Conservation (phyloP, 2,329 filamentous ascomycete species). For the Botryosphaeria agaves region DNA sequence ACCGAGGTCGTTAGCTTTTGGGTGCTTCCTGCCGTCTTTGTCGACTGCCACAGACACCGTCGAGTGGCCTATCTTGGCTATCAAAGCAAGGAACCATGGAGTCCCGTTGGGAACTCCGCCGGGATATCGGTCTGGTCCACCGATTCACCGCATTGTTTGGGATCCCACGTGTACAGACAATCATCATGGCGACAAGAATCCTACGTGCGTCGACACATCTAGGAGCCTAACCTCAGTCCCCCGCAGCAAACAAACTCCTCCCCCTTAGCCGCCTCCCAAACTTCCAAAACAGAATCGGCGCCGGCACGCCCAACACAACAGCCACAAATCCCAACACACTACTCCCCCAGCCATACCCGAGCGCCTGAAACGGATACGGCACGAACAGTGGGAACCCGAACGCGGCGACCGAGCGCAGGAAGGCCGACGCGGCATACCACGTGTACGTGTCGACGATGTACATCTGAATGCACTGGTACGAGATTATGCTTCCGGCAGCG, state of each 20-base stretch:
- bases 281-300: conserved; percentile 27
- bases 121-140: too few species aligned
- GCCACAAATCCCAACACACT: conserved; percentile 23
- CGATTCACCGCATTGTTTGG: too few species aligned
- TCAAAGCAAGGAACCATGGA: too few species aligned
- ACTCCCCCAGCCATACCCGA: background rate
- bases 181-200: too few species aligned
- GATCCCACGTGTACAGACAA: too few species aligned
- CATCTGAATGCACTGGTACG: conserved; percentile 1
- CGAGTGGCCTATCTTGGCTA: too few species aligned
- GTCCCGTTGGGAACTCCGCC: too few species aligned
- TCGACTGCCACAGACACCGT: too few species aligned
- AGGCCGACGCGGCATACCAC: conserved; percentile 1
- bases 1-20: too few species aligned
- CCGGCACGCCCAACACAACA: conserved; percentile 20
- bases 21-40: too few species aligned
- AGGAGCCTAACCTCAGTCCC: too few species aligned
- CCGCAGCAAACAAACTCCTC: conserved; percentile 10
- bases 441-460: conserved; percentile 3
- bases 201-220: too few species aligned
- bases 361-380: conserved; percentile 1
- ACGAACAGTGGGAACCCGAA: conserved; percentile 1
- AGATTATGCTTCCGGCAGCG: background rate
- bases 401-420: conserved; percentile 1
- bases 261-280: conserved; percentile 24